phyloP scores from a whole-genome alignment of 495 filamentous ascomycete genomes.

The Tuber microsphaerosporum region DNA sequence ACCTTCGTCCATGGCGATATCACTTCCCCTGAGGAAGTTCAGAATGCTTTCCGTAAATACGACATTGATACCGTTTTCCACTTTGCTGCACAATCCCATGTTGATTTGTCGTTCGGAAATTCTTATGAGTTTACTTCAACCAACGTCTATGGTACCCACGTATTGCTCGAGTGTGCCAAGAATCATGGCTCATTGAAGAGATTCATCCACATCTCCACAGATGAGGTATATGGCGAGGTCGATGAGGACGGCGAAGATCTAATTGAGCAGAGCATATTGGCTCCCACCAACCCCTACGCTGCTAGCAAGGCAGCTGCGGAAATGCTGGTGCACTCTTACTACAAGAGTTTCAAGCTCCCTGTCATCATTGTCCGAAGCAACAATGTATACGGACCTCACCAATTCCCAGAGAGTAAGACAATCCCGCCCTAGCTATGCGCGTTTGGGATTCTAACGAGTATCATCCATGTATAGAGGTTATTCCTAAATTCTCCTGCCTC shows the following conservation, averaged over 20 bases:
- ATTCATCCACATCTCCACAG: slow-evolving; percentile 68
- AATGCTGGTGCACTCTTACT: slow-evolving; percentile 70
- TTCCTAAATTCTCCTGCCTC: slow-evolving; percentile 64
- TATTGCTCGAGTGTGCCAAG: slow-evolving; percentile 61
- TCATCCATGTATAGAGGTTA: slow-evolving; percentile 53
- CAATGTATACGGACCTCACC: slow-evolving; percentile 73
- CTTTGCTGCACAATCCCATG: slow-evolving; percentile 69
- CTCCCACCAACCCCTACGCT: slow-evolving; percentile 70
- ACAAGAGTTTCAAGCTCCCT: slow-evolving; percentile 63
- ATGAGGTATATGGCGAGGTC: slow-evolving; percentile 73
- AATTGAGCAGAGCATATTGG: slow-evolving; percentile 52
- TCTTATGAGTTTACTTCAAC: slow-evolving; percentile 63
- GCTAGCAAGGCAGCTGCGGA: slow-evolving; percentile 72
- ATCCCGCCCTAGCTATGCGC: background rate
- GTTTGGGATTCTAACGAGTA: slow-evolving; percentile 24
- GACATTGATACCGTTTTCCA: slow-evolving; percentile 69
- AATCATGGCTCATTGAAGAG: slow-evolving; percentile 53
- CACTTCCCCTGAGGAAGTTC: slow-evolving; percentile 55
- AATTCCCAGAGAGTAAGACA: slow-evolving; percentile 66
- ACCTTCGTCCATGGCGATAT: slow-evolving; percentile 68
- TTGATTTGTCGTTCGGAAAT: slow-evolving; percentile 65
- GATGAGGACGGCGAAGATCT: slow-evolving; percentile 56
- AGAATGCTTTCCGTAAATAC: slow-evolving; percentile 54
- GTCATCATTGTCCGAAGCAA: slow-evolving; percentile 66
- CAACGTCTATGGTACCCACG: slow-evolving; percentile 68